These are phyloP conservation scores for Vigna radiata DNA, from an alignment of 306 rosid genomes.

Conservation along the genomic window DNA sequence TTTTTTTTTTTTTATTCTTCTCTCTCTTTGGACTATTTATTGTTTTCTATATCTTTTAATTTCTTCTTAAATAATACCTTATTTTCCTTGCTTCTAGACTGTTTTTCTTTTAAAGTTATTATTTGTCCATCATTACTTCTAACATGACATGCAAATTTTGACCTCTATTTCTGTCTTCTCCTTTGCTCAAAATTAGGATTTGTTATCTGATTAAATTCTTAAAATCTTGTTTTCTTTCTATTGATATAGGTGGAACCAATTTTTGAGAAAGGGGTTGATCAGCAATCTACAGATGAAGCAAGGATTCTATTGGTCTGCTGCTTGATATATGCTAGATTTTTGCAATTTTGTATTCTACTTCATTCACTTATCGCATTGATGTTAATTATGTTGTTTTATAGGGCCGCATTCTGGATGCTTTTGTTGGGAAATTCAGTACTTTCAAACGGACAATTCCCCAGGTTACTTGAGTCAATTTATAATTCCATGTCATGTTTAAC, in stretches of 20 bases:
- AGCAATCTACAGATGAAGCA: conserved; percentile 95
- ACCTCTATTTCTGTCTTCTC: background rate
- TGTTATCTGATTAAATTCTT: conserved; percentile 38
- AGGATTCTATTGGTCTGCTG: conserved; percentile 85
- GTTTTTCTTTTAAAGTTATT: background rate
- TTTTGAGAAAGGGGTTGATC: conserved; percentile 97
- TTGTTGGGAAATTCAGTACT: conserved; percentile 96
- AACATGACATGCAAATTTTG: background rate
- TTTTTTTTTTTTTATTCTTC: conserved; percentile 2
- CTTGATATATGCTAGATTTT: conserved; percentile 41
- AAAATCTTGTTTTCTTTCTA: conserved; percentile 40
- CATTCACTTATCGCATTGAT: conserved; percentile 43
- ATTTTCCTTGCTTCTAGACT: background rate
- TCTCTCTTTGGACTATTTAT: conserved; percentile 1
- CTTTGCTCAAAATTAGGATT: conserved; percentile 28
- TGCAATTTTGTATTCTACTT: conserved; percentile 32
- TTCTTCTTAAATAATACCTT: background rate
- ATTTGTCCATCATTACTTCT: background rate
- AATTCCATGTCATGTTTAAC: conserved; percentile 9
- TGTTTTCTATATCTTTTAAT: conserved; percentile 20
- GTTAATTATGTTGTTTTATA: conserved; percentile 45
- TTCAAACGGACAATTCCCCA: conserved; percentile 96
- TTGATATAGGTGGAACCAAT: conserved; percentile 94
- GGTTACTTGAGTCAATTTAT: conserved; percentile 55
- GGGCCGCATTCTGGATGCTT: conserved; percentile 98